Percentiles rank a stretch among this genome's conserved stretches.
Evolutionary conservation across 202 grass and related monocot species (phyloP).

Genomic region (Setaria viridis): DNA sequence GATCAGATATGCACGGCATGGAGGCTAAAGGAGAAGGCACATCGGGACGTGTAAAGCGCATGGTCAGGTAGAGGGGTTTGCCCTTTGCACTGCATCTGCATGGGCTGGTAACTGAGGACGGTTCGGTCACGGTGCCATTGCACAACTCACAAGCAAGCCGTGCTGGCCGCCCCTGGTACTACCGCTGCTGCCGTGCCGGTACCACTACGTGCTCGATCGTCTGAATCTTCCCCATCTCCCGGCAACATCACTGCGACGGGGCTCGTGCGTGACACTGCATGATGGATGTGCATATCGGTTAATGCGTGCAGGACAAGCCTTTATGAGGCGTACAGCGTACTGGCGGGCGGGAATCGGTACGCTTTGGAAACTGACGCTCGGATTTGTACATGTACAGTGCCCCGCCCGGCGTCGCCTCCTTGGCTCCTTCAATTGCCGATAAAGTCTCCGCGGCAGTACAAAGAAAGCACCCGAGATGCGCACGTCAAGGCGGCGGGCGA

Average conservation of each 20-base stretch:
- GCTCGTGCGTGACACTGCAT: neutral
- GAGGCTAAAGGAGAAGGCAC: neutral
- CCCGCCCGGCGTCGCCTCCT: neutral
- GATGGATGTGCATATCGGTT: neutral
- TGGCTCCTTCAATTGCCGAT: slow-evolving; percentile 20
- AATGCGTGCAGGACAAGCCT: slow-evolving; percentile 33
- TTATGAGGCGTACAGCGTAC: slow-evolving; percentile 39
- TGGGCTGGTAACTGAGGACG: slow-evolving; percentile 14
- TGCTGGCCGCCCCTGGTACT: neutral
- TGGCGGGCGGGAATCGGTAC: neutral
- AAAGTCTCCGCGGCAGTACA: neutral
- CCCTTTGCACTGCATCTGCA: neutral
- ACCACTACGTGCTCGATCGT: neutral
- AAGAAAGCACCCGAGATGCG: neutral
- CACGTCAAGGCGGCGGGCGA: slow-evolving; percentile 10
- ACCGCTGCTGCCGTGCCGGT: neutral
- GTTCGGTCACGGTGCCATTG: neutral
- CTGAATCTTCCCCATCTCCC: slow-evolving; percentile 3
- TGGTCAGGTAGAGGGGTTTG: no score
- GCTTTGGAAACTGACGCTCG: slow-evolving; percentile 18
- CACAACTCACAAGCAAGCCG: neutral
- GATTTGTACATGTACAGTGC: slow-evolving; percentile 22
- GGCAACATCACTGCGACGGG: slow-evolving; percentile 1
- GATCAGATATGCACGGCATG: neutral
- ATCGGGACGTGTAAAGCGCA: neutral